These are phyloP conservation scores for Shiraia sp. DNA, from an alignment of 2,329 filamentous ascomycete genomes.

Conservation along the genomic window DNA sequence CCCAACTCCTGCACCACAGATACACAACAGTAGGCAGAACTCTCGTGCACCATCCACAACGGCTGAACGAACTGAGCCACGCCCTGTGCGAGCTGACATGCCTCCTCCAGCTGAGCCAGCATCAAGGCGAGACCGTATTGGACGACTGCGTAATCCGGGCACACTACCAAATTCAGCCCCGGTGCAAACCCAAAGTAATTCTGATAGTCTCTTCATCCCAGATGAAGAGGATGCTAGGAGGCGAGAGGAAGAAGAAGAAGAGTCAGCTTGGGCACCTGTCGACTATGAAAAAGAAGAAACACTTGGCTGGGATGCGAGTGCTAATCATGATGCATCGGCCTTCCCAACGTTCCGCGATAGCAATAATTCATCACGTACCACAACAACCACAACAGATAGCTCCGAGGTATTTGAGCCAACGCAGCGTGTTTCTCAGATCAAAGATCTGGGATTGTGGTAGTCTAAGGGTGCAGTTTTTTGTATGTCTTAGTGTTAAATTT, in stretches of 20 bases:
- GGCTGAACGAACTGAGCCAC: constrained; percentile 22
- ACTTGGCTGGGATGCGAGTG: constrained; percentile 74
- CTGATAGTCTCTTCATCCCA: constrained; percentile 72
- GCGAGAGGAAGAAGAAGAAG: constrained; percentile 64
- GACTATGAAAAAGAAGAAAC: constrained; percentile 68
- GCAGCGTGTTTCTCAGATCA: constrained; percentile 68
- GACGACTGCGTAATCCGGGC: constrained; percentile 33
- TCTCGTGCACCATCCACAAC: constrained; percentile 30
- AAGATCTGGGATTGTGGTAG: constrained; percentile 36
- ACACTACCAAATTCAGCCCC: constrained; percentile 27
- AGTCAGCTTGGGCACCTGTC: constrained; percentile 72
- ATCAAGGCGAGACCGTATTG: constrained; percentile 30
- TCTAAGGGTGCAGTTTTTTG: not conserved
- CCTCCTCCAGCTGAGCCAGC: constrained; percentile 45
- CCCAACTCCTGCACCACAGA: constrained; percentile 16
- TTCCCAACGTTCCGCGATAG: constrained; percentile 53
- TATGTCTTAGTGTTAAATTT: too few species aligned
- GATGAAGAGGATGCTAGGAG: constrained; percentile 62
- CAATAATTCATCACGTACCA: constrained; percentile 30
- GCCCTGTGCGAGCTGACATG: constrained; percentile 44
- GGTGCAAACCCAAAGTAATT: constrained; percentile 55
- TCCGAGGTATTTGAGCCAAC: constrained; percentile 66
- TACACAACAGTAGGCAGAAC: constrained; percentile 35
- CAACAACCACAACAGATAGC: constrained; percentile 29
- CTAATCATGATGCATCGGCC: constrained; percentile 49